Conservation (phyloP, 2,329 filamentous ascomycete genomes). For the Triangularia verruculosa region DNA sequence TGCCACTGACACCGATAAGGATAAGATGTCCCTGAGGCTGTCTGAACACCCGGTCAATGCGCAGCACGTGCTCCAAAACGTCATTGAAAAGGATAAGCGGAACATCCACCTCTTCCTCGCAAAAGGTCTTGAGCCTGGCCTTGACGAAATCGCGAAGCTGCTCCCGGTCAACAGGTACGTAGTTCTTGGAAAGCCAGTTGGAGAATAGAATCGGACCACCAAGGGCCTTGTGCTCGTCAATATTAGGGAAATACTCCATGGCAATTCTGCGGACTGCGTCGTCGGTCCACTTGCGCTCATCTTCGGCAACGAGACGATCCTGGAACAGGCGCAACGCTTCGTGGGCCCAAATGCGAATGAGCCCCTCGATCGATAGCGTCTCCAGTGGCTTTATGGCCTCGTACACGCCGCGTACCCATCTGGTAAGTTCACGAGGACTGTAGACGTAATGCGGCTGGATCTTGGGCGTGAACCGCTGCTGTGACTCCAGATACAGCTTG, state of each 20-base stretch:
- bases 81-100: constrained; percentile 99
- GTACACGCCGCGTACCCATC: constrained; percentile 97
- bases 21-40: constrained; percentile 98
- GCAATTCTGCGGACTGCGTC: constrained; percentile 84
- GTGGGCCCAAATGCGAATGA: constrained; percentile 97
- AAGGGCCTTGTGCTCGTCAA: constrained; percentile 84
- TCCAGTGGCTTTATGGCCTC: constrained; percentile 94
- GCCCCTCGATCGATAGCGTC: constrained; percentile 79
- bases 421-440: constrained; percentile 94
- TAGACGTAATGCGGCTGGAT: constrained; percentile 99
- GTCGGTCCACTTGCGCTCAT: constrained; percentile 93
- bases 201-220: constrained; percentile 95
- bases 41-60: constrained; percentile 97
- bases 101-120: constrained; percentile 98
- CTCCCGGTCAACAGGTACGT: constrained; percentile 93
- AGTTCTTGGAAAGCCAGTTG: constrained; percentile 99
- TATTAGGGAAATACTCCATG: constrained; percentile 88
- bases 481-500: constrained; percentile 90
- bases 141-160: constrained; percentile 96
- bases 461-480: constrained; percentile 89
- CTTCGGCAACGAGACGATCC: constrained; percentile 90
- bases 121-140: constrained; percentile 94
- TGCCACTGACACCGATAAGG: constrained; percentile 95
- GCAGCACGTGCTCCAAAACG: constrained; percentile 93
- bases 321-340: constrained; percentile 96